Evolutionary conservation across 306 rosid species (phyloP).

Genomic region (Spatholobus suberectus): DNA sequence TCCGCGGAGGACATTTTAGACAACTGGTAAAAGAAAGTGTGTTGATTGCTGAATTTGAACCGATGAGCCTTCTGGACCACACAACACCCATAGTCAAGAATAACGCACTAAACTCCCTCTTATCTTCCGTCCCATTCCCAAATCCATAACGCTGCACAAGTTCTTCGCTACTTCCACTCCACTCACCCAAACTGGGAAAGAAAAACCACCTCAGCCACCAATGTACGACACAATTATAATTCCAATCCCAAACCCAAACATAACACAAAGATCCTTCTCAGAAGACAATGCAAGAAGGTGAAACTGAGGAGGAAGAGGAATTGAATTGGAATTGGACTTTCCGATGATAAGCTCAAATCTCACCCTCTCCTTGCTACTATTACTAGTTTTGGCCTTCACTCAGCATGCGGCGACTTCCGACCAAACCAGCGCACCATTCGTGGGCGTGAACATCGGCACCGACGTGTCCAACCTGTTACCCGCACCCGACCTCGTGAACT

Average conservation of each 20-base stretch:
- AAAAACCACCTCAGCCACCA: not conserved
- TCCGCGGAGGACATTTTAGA: not conserved
- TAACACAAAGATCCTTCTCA: not conserved
- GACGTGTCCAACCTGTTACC: slow-evolving; percentile 76
- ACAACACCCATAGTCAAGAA: not conserved
- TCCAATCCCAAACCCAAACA: not conserved
- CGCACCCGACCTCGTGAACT: slow-evolving; percentile 50
- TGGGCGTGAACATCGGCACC: slow-evolving; percentile 82
- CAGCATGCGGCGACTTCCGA: not conserved
- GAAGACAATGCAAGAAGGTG: slow-evolving; percentile 75
- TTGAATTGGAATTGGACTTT: slow-evolving; percentile 32
- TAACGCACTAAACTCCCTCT: too few species aligned
- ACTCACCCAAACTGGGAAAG: not conserved
- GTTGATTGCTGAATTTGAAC: not conserved
- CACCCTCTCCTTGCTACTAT: slow-evolving; percentile 13
- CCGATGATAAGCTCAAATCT: slow-evolving; percentile 65
- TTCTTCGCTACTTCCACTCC: not conserved
- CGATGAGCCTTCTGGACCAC: not conserved
- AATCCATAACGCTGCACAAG: too few species aligned
- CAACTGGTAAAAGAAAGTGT: not conserved
- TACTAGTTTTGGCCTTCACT: not conserved
- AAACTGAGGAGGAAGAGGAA: slow-evolving; percentile 57
- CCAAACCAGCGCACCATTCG: slow-evolving; percentile 58
- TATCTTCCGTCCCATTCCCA: not conserved
- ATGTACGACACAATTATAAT: not conserved